Evolutionary conservation across 805 yeast species (phyloP), one percentile per base, ranked within the genome.

Genomic region (Pichia exigua): DNA sequence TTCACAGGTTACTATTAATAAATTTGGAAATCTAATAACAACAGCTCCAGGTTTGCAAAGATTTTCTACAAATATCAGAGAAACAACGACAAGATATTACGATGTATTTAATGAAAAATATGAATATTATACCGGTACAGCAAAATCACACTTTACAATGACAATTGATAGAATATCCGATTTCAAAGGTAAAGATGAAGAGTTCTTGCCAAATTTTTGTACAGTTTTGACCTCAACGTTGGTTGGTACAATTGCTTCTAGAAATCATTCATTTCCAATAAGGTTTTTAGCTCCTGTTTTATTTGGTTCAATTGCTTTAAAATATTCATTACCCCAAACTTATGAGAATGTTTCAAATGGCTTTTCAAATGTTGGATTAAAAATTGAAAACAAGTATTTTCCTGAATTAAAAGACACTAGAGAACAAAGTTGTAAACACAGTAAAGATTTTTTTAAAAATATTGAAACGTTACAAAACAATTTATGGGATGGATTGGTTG

Each of bases 201-300:
- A 82, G 8, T 66, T 79, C 4, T 71, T 83, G 51, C 87, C 87
- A 20, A 70, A 72, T 43, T 62, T 76, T 42, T 73, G 81, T 47
- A 76, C 78, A 59, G 76, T 81, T 7, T 65, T 82, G 41, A 80
- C 86, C 0, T 70, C 76, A 7, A 66, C 82, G 4, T 73, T 83
- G 54, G 60, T 79, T 2, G 85, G 85, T 13, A 79, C 85, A 2
- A 76, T 83, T 51, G 54, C 78, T 35, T 78, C 72, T 17, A 71
- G 73, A 52, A 75, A 70, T 55, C 71, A 77, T 57, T 59, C 75
- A 1, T 62, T 80, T 11, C 78, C 79, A 1, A 39, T 75, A 7
- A 72, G 87, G 56, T 77, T 80, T 54, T 35, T 75, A 4, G 66
- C 79, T 4, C 87, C 87, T 1, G 47, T 76, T 17, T 47, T 71